Conservation (phyloP, 306 rosid species). For the Prunus persica region Prunus_persica_NCBIv2 NC_034015.1:20577501-20578000, state of each 20-base stretch:
- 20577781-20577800: no score
- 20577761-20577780: background rate
- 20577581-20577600: conserved; percentile 41
- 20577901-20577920: no score
- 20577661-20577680: background rate
- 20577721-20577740: background rate
- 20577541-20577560: conserved; percentile 19
- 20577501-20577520: background rate
- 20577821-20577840: no score
- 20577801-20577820: no score
- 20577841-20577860: no score
- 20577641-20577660: conserved; percentile 37
- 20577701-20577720: conserved; percentile 17
- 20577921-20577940: background rate
- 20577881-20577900: no score
- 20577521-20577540: conserved; percentile 13
- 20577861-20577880: no score
- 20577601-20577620: conserved; percentile 48
- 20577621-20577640: conserved; percentile 36
- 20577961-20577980: conserved; percentile 14
- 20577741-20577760: background rate
- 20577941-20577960: background rate
- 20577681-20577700: background rate
- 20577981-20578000: background rate
- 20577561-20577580: conserved; percentile 41